Evolutionary conservation across 305 asterid species (phyloP), one percentile per base, ranked within the genome.

Genomic region (Rubia peregrina): DNA sequence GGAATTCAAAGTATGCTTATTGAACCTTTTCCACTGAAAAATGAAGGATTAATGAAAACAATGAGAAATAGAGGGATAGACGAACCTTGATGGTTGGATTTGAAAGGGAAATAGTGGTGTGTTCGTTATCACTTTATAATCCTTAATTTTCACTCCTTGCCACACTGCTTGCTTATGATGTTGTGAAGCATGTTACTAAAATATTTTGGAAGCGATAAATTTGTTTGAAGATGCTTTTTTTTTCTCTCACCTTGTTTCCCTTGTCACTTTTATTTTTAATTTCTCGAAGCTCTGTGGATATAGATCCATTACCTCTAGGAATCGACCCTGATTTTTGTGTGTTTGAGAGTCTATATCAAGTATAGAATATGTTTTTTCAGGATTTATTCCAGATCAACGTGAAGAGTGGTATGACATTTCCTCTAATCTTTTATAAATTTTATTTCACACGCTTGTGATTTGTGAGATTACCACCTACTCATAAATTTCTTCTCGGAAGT

Each of bases 341-440:
- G n/a, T 91, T 80, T 90, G 97, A 79, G 99, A 97, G 69, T 77
- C 91, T 53, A 83, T 97, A 81, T 89, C 89, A 82, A 97, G 89
- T 75, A 78, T 89, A 71, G 99, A 91, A 81, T 81, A 96, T 78
- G 99, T 96, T 22, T 89, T 89, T 72, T 87, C 92, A 38, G 97
- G 92, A 64, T 79, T 94, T 76, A 83, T 94, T 79, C 97, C 97
- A 10, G 97, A 91, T 75, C 87, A 96, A 59, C 96, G 96, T 61
- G 78, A n/a, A n/a, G 95, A 9, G 74, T 91, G 93, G 97, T 93
- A 86, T 74, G 56, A 19, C n/a, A 49, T 49, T 4, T 60, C 77
- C 67, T 75, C 41, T 76, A n/a, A 59, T 42, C 59, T 71, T 56
- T 33, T 68, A 9, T 44, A 67, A 33, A 11, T 62, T 65, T 70